Percentiles rank a stretch among this genome's conserved stretches.
These are phyloP conservation scores for Colletotrichum siamense DNA, from an alignment of 2,329 filamentous ascomycete species.

Conservation along the genomic window DNA sequence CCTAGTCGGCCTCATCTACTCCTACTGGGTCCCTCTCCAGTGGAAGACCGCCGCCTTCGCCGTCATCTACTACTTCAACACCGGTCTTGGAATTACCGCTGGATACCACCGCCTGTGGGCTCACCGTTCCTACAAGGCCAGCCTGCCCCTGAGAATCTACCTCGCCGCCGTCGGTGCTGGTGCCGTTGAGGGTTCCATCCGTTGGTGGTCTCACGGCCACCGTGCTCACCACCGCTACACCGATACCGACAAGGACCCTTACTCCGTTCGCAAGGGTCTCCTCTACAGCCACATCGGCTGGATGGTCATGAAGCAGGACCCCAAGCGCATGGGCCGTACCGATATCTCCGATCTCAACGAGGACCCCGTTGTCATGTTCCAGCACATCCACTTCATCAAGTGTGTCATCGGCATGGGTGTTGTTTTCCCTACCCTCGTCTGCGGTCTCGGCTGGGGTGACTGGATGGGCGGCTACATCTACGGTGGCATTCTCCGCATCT, in stretches of 20 bases:
- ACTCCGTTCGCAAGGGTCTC: constrained; percentile 87
- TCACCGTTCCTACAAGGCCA: constrained; percentile 83
- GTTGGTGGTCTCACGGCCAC: constrained; percentile 90
- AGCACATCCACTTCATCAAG: constrained; percentile 87
- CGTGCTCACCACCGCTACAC: constrained; percentile 90
- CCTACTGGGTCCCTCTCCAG: constrained; percentile 80
- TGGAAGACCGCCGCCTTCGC: constrained; percentile 76
- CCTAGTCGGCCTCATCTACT: constrained; percentile 72
- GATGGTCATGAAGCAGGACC: constrained; percentile 95
- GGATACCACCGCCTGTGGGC: constrained; percentile 79
- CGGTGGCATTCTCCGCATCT: constrained; percentile 83
- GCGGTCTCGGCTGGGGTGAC: constrained; percentile 81
- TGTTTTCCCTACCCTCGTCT: constrained; percentile 75
- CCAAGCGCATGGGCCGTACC: constrained; percentile 85
- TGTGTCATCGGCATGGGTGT: constrained; percentile 79
- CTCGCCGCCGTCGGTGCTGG: constrained; percentile 82
- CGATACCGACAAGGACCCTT: constrained; percentile 91
- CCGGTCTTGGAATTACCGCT: constrained; percentile 80
- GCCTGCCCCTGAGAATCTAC: constrained; percentile 78
- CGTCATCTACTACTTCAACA: constrained; percentile 82
- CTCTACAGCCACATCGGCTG: constrained; percentile 83
- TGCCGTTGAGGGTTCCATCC: constrained; percentile 83
- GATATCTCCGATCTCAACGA: constrained; percentile 90
- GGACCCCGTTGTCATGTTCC: constrained; percentile 84
- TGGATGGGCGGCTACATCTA: constrained; percentile 85